phyloP scores from a whole-genome alignment of 2,329 filamentous ascomycete species.

The Botrytis fragariae region DNA sequence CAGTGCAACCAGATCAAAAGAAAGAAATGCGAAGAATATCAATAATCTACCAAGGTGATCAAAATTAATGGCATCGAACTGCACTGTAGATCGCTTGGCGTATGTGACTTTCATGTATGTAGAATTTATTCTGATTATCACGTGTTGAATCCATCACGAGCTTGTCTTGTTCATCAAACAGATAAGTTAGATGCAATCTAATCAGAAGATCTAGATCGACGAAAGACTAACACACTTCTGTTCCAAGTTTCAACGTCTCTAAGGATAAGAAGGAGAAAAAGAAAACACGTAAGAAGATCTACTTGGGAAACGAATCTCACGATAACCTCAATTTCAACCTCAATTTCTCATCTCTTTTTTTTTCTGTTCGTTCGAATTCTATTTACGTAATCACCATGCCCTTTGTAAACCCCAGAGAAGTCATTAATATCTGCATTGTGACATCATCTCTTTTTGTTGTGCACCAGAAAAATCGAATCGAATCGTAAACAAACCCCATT shows the following conservation, averaged over 20 bases:
- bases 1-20: neutral
- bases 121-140: neutral
- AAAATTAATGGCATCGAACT: neutral
- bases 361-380: too few species aligned
- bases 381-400: neutral
- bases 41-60: neutral
- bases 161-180: too few species aligned
- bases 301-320: neutral
- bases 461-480: too few species aligned
- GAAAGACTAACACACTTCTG: neutral
- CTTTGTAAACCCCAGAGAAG: too few species aligned
- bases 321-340: neutral
- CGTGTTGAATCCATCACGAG: neutral
- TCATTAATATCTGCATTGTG: neutral
- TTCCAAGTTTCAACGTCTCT: too few species aligned
- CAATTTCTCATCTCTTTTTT: neutral
- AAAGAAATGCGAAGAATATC: neutral
- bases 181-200: too few species aligned
- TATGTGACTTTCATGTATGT: neutral
- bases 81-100: neutral
- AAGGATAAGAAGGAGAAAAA: neutral
- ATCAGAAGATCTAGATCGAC: neutral
- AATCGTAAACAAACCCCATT: too few species aligned
- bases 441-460: neutral
- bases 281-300: neutral